Base-by-base conservation (phyloP, 176 grass and related monocot species). In the Bothriochloa decipiens region DNA sequence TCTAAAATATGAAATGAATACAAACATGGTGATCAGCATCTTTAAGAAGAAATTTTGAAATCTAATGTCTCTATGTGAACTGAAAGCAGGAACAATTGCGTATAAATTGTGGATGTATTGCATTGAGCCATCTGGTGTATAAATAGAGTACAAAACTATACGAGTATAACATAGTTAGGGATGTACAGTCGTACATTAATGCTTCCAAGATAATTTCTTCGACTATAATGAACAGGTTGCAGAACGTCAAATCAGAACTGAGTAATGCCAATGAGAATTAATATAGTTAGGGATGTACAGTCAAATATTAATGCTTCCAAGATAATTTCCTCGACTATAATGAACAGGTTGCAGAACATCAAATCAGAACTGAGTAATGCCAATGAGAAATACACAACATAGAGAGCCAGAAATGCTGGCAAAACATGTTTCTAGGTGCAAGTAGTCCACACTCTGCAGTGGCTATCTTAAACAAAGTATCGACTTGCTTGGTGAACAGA, bases 1-100 rank as follows among this genome's bases (percentile, higher is more conserved):
- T 90, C 96, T 95, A 65, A 68, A 88, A 80, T 37, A 84, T n/a
- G 42, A 52, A 86, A 53, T 75, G 15, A 36, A 77, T 16, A 17
- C 6, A 67, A 77, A 1, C 2, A 81, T 46, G 20, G 39, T 64
- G 62, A 12, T 6, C 25, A 68, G 8, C 2, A 77, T 7, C 15
- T 49, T 76, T 40, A 47, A 58, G 13, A 57, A 5, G 45, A 27
- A 65, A 61, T 23, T 26, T 0, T 62, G 0, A 22, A 12, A 55
- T 22, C 3, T 49, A 40, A 28, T 88, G 11, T 61, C 55, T 60
- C 8, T 11, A 4, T 61, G n/a, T 61, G 57, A 25, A 25, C 22
- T 61, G 22, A 60, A 25, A 62, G 57, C 0, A 0, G 10, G 11
- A 62, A 62, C 1, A 10, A 26, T 62, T 1, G n/a, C 3, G 0